Base-by-base conservation (phyloP, 2,329 filamentous ascomycete genomes). In the Leptodontidium sp. region DNA sequence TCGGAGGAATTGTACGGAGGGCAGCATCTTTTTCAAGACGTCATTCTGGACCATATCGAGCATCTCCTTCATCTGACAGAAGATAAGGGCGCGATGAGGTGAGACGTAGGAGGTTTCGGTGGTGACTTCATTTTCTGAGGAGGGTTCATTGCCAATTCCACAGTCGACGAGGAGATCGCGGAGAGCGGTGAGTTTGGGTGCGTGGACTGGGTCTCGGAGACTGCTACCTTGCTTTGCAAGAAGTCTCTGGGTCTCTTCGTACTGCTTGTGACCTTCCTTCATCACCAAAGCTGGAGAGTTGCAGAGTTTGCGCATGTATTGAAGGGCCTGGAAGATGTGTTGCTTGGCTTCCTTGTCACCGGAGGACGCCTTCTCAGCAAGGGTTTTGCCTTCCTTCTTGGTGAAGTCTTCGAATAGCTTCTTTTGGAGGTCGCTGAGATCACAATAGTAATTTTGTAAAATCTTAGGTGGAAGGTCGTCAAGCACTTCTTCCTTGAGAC, bases 51-150 rank as follows among this genome's bases (percentile, higher is more conserved):
- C 97, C 88, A 99, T 98, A 80, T 99, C 96, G 29, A 99, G 86
- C 97, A 99, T 99, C 80, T 99, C 96, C 82, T 99, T 99, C 93
- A 99, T 98, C 80, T 99, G 96, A 77, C 96, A 99, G 85, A 99
- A 99, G 74, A 99, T 92, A 35, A 99, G 88, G 0, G 96, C 97
- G 55, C 96, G 93, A 79, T 99, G 96, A 38, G 95, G 96, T 70
- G 96, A 97, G 79, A 99, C 97, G 50, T 94, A 97, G 79, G 93
- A 88, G 61, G 87, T 86, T 68, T 86, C 87, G 0, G 87, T 84
- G 0, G 87, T 84, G 14, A 91, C 79, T 52, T 86, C 84, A 24
- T 83, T 84, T 72, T 87, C 85, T 17, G 79, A 74, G 12, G 78
- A 76, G 49, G 76, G 75, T 38, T 94, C 90, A 49, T 91, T 87